Evolutionary conservation across 169 alveolate genomes (phyloP).

Genomic region (Plasmodium knowlesi): DNA sequence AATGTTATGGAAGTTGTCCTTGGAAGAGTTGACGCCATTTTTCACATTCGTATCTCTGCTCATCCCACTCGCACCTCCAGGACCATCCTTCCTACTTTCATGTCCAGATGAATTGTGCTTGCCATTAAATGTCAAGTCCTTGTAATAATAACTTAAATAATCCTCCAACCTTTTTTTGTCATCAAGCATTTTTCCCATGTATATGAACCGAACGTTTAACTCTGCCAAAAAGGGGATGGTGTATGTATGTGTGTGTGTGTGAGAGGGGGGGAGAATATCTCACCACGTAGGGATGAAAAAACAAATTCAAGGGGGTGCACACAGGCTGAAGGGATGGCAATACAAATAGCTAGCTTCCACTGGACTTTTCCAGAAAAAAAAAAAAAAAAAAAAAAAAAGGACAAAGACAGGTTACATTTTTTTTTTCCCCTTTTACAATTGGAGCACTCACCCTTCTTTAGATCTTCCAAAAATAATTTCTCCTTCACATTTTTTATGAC

Average conservation of each 20-base stretch:
- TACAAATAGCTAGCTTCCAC: neutral
- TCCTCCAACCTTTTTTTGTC: constrained; percentile 75
- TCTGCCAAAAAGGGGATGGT: constrained; percentile 51
- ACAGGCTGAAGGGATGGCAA: neutral
- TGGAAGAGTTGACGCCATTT: neutral
- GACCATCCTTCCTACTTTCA: constrained; percentile 1
- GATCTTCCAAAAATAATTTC: constrained; percentile 19
- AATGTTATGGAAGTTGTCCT: constrained; percentile 3
- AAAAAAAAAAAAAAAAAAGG: neutral
- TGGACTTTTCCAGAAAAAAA: neutral
- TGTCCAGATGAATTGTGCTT: neutral
- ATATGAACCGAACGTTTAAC: constrained; percentile 78
- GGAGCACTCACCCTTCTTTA: constrained; percentile 17
- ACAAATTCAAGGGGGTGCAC: neutral
- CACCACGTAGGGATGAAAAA: neutral
- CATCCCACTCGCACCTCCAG: neutral
- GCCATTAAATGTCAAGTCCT: constrained; percentile 12
- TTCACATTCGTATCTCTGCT: neutral
- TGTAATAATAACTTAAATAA: constrained; percentile 40
- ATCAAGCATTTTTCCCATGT: constrained; percentile 77
- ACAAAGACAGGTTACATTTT: neutral
- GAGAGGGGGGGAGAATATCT: neutral
- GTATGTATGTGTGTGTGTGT: too few relatives aligned
- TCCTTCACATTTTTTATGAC: constrained; percentile 24
- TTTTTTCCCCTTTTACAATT: neutral